Evolutionary conservation across 805 yeast genomes (phyloP).

Genomic region (Wickerhamomyces rabaulensis): DNA sequence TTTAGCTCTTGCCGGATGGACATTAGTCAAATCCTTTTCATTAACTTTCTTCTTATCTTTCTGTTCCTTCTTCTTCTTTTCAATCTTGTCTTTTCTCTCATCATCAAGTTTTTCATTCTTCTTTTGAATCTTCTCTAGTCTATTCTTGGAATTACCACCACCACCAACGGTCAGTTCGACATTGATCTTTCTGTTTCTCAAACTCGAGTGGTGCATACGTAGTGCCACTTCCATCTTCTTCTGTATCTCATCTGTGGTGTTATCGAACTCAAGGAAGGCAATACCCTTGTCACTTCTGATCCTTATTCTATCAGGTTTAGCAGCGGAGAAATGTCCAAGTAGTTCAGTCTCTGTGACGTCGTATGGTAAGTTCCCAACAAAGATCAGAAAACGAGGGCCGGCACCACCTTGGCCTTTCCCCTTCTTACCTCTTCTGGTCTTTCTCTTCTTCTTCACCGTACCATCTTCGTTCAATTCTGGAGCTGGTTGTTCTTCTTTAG

Average conservation of each 20-base stretch:
- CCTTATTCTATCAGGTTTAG: conserved; percentile 72
- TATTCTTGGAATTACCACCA: conserved; percentile 78
- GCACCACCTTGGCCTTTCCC: conserved; percentile 42
- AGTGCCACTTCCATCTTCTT: conserved; percentile 81
- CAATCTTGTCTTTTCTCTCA: conserved; percentile 59
- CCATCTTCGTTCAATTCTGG: conserved; percentile 27
- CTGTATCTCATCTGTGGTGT: conserved; percentile 52
- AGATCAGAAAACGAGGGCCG: conserved; percentile 71
- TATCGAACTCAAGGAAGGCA: conserved; percentile 82
- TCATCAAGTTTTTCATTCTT: conserved; percentile 73
- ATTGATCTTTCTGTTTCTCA: conserved; percentile 75
- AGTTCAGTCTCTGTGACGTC: conserved; percentile 59
- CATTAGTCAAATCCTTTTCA: conserved; percentile 18
- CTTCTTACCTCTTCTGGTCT: conserved; percentile 74
- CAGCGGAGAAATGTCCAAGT: conserved; percentile 63
- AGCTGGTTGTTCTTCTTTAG: conserved; percentile 21
- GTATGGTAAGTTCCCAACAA: conserved; percentile 88
- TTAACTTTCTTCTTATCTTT: conserved; percentile 28
- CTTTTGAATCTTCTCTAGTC: conserved; percentile 64
- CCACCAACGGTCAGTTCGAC: conserved; percentile 98
- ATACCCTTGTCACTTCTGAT: conserved; percentile 83
- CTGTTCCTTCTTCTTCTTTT: conserved; percentile 38
- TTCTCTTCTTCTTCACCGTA: conserved; percentile 51
- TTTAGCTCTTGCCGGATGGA: conserved; percentile 66
- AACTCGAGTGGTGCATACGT: conserved; percentile 69